Conservation (phyloP, 495 filamentous ascomycete species). For the Staphylotrichum tortipilum region DNA sequence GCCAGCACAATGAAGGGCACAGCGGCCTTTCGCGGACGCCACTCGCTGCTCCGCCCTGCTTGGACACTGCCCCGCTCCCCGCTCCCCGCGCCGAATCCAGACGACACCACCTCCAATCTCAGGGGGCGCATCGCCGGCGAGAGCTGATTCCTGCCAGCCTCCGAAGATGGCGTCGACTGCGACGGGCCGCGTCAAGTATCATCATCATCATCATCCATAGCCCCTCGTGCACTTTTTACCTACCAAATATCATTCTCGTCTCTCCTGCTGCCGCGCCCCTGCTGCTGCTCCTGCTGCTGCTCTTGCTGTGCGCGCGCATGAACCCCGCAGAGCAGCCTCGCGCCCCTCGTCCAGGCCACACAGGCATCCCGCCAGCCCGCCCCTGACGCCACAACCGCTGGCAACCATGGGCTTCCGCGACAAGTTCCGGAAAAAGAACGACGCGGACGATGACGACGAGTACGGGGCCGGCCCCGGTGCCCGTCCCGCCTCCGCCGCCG, state of each 20-base stretch:
- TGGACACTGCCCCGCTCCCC: conserved; percentile 13
- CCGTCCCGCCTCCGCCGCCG: conserved; percentile 26
- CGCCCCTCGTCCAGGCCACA: neutral
- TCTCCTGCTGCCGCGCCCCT: neutral
- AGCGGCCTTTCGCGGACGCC: too few species aligned
- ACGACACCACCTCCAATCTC: conserved; percentile 1
- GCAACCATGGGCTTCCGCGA: conserved; percentile 60
- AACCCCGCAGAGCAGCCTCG: neutral
- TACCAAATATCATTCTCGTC: too few species aligned
- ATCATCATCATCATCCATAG: too few species aligned
- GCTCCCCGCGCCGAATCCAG: neutral
- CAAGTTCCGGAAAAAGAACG: conserved; percentile 64
- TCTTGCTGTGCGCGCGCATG: neutral
- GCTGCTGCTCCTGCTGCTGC: neutral
- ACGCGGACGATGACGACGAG: conserved; percentile 36
- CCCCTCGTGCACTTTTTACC: too few species aligned
- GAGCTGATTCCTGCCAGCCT: neutral
- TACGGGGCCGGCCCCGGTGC: too few species aligned
- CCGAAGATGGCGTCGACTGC: conserved; percentile 5
- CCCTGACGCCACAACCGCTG: too few species aligned
- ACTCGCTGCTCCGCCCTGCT: too few species aligned
- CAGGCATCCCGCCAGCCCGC: neutral
- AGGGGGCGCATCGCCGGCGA: conserved; percentile 1
- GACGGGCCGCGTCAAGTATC: too few species aligned
- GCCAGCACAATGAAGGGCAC: too few species aligned